Base-by-base conservation (phyloP, 805 yeast species). In the Sungouiozyma intestinalis region DNA sequence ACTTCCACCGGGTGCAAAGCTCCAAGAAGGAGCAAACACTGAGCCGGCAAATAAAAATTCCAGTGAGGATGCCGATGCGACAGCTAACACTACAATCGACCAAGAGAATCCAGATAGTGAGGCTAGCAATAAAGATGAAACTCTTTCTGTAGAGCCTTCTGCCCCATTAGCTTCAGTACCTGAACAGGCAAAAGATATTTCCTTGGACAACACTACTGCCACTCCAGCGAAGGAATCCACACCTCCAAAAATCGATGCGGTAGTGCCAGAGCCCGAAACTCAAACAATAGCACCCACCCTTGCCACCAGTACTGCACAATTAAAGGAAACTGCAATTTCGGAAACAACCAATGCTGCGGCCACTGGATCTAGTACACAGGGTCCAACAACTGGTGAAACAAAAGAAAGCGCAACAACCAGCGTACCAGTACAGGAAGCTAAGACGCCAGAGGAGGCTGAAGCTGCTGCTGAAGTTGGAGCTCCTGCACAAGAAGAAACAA, bases 1-100 rank as follows among this genome's bases (percentile, higher is more conserved):
- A 24, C 29, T 24, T 24, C 29, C 29, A 24, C 29, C 41, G n/a
- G 41, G 35, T 29, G 9, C 35, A 39, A 42, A 5, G 31, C 20
- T 11, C 5, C 29, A 24, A 24, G 29, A 24, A 24, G n/a, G n/a
- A n/a, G n/a, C n/a, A n/a, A n/a, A n/a, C n/a, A n/a, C n/a, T n/a
- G n/a, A n/a, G n/a, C n/a, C n/a, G n/a, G n/a, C n/a, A n/a, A n/a
- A n/a, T n/a, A n/a, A n/a, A n/a, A n/a, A n/a, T n/a, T n/a, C n/a
- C n/a, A n/a, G n/a, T n/a, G n/a, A n/a, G n/a, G 29, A 24, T 24
- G 9, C 29, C 6, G 29, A 24, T 33, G 8, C 35, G 7, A 33
- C 35, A 6, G 8, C 35, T 33, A 33, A 33, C 35, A 33, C 17
- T 8, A 16, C 35, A 8, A 16, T 15, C 8, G 17, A 33, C 8